A percentile compares a stretch with the other conserved stretches of the same genome.
Conservation (phyloP, 805 yeast genomes). For the Soucietia sequanensis region DNA sequence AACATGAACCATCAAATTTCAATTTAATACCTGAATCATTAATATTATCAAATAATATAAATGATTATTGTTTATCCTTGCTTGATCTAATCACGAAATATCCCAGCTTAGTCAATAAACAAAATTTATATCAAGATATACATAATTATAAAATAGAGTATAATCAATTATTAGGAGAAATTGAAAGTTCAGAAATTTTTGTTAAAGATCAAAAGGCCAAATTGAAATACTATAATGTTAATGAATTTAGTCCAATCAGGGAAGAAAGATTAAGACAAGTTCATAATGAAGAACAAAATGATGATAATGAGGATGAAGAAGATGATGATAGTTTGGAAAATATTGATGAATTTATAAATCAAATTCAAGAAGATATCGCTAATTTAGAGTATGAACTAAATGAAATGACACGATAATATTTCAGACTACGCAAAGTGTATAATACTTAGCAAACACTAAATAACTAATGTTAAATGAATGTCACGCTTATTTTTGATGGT, state of each 20-base stretch:
- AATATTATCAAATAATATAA: constrained; percentile 29
- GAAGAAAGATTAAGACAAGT: constrained; percentile 4
- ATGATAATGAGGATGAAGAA: constrained; percentile 42
- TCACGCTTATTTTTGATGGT: too few species aligned
- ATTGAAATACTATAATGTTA: constrained; percentile 25
- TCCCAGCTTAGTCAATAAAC: constrained; percentile 18
- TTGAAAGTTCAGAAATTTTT: constrained; percentile 40
- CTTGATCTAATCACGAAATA: constrained; percentile 29
- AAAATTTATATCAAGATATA: constrained; percentile 22
- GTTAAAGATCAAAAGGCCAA: constrained; percentile 45
- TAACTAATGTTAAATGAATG: too few species aligned
- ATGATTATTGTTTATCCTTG: constrained; percentile 43
- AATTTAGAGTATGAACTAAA: constrained; percentile 39
- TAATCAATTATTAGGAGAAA: constrained; percentile 33
- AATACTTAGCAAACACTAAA: too few species aligned
- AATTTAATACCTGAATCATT: constrained; percentile 1
- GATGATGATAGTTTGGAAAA: constrained; percentile 48
- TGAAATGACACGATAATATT: too few species aligned
- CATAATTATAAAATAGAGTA: constrained; percentile 40
- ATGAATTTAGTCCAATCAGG: constrained; percentile 21
- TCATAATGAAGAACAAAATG: constrained; percentile 17
- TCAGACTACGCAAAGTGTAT: too few species aligned
- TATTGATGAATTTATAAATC: constrained; percentile 39
- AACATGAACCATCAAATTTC: too few species aligned
- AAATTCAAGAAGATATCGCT: constrained; percentile 47